Conservation (phyloP, 2,329 filamentous ascomycete genomes). For the Colletotrichum musicola region DNA sequence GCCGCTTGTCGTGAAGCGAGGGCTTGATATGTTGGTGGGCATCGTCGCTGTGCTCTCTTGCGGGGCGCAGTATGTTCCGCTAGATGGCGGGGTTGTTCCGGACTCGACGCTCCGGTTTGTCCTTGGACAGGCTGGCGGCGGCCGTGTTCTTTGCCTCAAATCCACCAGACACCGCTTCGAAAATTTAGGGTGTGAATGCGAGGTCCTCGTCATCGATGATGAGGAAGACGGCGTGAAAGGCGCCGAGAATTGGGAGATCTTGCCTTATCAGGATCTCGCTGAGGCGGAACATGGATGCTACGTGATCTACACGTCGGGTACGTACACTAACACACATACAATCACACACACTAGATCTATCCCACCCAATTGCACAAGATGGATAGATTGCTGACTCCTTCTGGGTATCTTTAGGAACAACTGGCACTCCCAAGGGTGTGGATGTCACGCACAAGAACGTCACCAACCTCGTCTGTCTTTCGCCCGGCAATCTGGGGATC, state of each 20-base stretch:
- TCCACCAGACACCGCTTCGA: conserved; percentile 28
- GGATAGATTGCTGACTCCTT: background rate
- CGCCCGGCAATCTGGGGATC: conserved; percentile 58
- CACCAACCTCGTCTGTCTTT: conserved; percentile 27
- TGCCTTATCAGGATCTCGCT: conserved; percentile 44
- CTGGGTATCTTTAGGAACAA: conserved; percentile 52
- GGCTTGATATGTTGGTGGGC: conserved; percentile 68
- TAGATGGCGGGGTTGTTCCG: conserved; percentile 67
- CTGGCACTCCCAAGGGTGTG: conserved; percentile 69
- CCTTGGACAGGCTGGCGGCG: conserved; percentile 58
- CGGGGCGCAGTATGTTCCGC: conserved; percentile 70
- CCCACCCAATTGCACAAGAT: background rate
- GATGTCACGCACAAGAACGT: conserved; percentile 62
- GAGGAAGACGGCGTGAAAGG: conserved; percentile 15
- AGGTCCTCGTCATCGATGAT: conserved; percentile 24
- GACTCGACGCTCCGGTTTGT: conserved; percentile 64
- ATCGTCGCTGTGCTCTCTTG: conserved; percentile 69
- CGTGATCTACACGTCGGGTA: conserved; percentile 67
- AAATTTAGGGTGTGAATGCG: background rate
- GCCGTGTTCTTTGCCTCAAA: conserved; percentile 60
- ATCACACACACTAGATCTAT: too few relatives aligned
- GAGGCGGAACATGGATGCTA: conserved; percentile 57
- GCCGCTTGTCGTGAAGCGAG: conserved; percentile 65
- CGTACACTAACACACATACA: background rate
- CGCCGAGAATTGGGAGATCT: conserved; percentile 12